Percentiles rank a stretch among this genome's conserved stretches.
These are phyloP conservation scores for Aspergillus ochraceoroseus DNA, from an alignment of 2,329 filamentous ascomycete genomes.

Conservation along the genomic window DNA sequence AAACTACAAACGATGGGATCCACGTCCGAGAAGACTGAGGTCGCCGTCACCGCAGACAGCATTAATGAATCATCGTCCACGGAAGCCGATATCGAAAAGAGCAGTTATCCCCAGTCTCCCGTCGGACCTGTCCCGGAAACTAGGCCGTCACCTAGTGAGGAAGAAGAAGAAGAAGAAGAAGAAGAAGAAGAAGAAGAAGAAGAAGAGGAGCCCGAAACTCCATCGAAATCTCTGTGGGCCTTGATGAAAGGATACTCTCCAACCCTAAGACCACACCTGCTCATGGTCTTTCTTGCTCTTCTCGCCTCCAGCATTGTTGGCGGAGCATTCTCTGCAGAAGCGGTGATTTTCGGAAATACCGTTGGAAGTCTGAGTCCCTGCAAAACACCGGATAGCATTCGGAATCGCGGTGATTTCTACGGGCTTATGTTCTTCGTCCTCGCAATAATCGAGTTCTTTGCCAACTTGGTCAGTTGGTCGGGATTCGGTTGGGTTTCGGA, in stretches of 20 bases:
- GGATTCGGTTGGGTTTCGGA: slow-evolving; percentile 58
- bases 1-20: slow-evolving; percentile 52
- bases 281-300: slow-evolving; percentile 46
- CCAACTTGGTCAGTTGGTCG: slow-evolving; percentile 58
- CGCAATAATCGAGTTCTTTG: slow-evolving; percentile 56
- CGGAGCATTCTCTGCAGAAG: slow-evolving; percentile 54
- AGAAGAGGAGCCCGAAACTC: slow-evolving; percentile 27
- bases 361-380: slow-evolving; percentile 56
- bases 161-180: slow-evolving; percentile 15
- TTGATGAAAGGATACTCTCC: slow-evolving; percentile 28
- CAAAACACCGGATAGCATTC: slow-evolving; percentile 47
- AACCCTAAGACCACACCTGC: slow-evolving; percentile 37
- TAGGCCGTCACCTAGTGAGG: slow-evolving; percentile 17
- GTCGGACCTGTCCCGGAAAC: slow-evolving; percentile 16
- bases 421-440: slow-evolving; percentile 58
- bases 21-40: slow-evolving; percentile 44
- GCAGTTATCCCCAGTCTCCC: slow-evolving; percentile 2
- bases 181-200: slow-evolving; percentile 24
- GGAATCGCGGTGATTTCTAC: slow-evolving; percentile 50
- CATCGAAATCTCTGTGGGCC: slow-evolving; percentile 28
- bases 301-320: slow-evolving; percentile 52
- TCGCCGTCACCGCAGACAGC: slow-evolving; percentile 28
- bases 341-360: slow-evolving; percentile 58
- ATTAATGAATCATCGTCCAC: slow-evolving; percentile 25
- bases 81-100: slow-evolving; percentile 24